Evolutionary conservation across 805 yeast species (phyloP).

Genomic region (Saccharomyces jurei): DNA sequence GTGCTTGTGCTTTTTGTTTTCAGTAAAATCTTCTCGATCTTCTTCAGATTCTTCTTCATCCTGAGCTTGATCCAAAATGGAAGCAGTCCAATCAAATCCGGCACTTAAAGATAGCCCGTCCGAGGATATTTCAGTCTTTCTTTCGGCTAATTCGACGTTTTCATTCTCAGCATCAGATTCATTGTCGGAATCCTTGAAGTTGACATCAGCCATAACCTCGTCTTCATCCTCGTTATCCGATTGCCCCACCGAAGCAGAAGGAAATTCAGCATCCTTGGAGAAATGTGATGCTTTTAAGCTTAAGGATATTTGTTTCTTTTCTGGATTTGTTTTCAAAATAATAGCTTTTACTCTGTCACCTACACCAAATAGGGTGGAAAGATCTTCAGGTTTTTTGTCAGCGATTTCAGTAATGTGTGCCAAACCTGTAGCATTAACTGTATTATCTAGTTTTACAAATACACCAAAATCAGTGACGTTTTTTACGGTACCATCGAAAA

Average conservation of each 20-base stretch:
- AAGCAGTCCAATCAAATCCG: slow-evolving; percentile 95
- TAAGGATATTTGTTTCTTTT: slow-evolving; percentile 68
- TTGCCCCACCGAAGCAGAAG: slow-evolving; percentile 20
- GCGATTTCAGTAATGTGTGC: slow-evolving; percentile 83
- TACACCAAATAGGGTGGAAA: slow-evolving; percentile 62
- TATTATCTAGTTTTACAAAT: slow-evolving; percentile 71
- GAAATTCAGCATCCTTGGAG: slow-evolving; percentile 29
- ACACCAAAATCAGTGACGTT: slow-evolving; percentile 85
- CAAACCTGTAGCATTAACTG: slow-evolving; percentile 70
- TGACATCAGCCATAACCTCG: slow-evolving; percentile 29
- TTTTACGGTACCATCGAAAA: slow-evolving; percentile 70
- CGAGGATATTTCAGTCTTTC: slow-evolving; percentile 18
- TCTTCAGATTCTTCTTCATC: slow-evolving; percentile 49
- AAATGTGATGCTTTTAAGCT: slow-evolving; percentile 96
- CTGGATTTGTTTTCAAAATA: slow-evolving; percentile 52
- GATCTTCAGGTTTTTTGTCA: slow-evolving; percentile 51
- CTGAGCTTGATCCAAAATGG: slow-evolving; percentile 72
- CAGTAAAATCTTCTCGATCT: slow-evolving; percentile 45
- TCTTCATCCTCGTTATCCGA: slow-evolving; percentile 28
- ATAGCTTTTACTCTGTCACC: slow-evolving; percentile 90
- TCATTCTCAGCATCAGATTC: slow-evolving; percentile 28
- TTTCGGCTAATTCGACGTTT: slow-evolving; percentile 18
- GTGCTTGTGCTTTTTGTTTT: slow-evolving; percentile 38
- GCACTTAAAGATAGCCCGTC: slow-evolving; percentile 65
- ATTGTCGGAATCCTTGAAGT: slow-evolving; percentile 6